Evolutionary conservation across 1,284 basidiomycete species (phyloP).

Genomic region (Porodaedalea pini): DNA sequence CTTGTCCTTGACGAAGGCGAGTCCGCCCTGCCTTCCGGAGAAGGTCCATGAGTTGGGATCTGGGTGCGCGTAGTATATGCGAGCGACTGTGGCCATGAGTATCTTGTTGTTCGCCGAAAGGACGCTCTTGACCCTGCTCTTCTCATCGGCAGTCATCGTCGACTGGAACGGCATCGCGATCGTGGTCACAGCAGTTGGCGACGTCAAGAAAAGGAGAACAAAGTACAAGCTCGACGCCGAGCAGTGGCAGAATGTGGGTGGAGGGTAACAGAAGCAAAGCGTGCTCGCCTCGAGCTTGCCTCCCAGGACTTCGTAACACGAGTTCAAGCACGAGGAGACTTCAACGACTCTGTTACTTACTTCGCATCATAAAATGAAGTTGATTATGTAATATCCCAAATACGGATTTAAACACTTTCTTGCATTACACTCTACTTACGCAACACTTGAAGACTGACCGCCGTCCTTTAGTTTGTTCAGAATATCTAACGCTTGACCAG

Average conservation of each 20-base stretch:
- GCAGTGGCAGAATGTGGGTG: neutral
- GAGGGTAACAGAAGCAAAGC: neutral
- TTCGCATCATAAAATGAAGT: too few relatives aligned
- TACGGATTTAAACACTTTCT: neutral
- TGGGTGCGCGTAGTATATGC: constrained; percentile 85
- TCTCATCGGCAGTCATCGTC: constrained; percentile 70
- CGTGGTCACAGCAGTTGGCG: neutral
- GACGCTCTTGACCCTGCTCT: constrained; percentile 67
- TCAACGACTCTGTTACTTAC: too few relatives aligned
- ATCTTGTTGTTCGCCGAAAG: constrained; percentile 70
- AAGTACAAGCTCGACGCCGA: neutral
- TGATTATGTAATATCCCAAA: neutral
- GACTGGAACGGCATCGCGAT: constrained; percentile 64
- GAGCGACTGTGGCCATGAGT: constrained; percentile 69
- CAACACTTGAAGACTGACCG: neutral
- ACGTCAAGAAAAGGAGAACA: neutral
- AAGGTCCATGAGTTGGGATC: constrained; percentile 79
- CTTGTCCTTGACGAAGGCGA: constrained; percentile 70
- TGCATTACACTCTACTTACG: neutral
- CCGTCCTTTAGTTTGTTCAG: neutral
- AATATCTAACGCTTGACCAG: neutral
- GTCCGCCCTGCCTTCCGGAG: constrained; percentile 78
- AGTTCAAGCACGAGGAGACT: constrained; percentile 7
- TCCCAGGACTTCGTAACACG: constrained; percentile 2
- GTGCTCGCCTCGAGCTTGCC: neutral